Evolutionary conservation across 305 asterid genomes (phyloP).

Genomic region (Rubia peregrina): DNA sequence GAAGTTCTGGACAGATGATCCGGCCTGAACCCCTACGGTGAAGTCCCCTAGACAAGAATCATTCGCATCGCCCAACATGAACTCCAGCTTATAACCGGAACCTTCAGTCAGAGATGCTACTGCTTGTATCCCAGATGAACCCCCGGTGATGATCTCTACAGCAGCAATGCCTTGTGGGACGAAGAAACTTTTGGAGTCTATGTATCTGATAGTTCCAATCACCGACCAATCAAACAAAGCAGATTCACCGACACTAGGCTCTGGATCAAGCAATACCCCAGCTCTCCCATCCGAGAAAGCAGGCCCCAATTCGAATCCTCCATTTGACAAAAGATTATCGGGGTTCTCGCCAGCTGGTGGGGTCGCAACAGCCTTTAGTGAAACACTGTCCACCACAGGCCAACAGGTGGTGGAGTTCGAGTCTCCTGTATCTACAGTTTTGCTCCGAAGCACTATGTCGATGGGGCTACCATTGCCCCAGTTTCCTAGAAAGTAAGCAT

Average conservation of each 20-base stretch:
- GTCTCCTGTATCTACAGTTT: conserved; percentile 29
- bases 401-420: conserved; percentile 49
- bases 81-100: conserved; percentile 37
- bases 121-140: conserved; percentile 47
- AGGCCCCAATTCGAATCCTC: conserved; percentile 71
- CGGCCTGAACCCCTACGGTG: conserved; percentile 44
- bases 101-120: conserved; percentile 33
- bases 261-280: conserved; percentile 46
- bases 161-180: conserved; percentile 62
- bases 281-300: conserved; percentile 27
- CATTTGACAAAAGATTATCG: conserved; percentile 43
- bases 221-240: conserved; percentile 54
- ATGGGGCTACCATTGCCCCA: conserved; percentile 46
- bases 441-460: conserved; percentile 44
- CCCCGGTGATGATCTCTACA: conserved; percentile 37
- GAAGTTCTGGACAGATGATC: conserved; percentile 41
- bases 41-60: conserved; percentile 52
- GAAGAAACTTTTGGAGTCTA: conserved; percentile 31
- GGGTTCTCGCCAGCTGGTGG: conserved; percentile 19
- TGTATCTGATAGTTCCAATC: conserved; percentile 53
- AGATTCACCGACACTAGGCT: conserved; percentile 48
- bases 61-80: conserved; percentile 60
- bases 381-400: conserved; percentile 49
- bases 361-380: conserved; percentile 27
- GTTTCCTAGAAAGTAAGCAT: conserved; percentile 44